Percentiles rank a stretch among this genome's conserved stretches.
Conservation (phyloP, 2,329 filamentous ascomycete genomes). For the Colletotrichum chrysophilum region DNA sequence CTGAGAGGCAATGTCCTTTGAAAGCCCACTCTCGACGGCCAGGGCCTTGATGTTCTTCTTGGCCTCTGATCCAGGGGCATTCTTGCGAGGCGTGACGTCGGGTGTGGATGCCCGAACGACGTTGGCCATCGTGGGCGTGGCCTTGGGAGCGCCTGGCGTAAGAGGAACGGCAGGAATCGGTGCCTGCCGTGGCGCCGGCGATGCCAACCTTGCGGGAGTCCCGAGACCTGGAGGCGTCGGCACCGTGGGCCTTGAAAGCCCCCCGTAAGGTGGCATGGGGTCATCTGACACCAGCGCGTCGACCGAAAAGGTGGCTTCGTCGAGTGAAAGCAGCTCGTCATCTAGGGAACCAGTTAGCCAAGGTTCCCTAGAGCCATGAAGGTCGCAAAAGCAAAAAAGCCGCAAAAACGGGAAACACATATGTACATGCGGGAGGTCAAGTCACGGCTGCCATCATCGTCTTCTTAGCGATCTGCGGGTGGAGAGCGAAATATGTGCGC, state of each 20-base stretch:
- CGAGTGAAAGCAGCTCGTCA: constrained; percentile 65
- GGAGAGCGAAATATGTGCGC: constrained; percentile 33
- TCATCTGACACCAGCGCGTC: constrained; percentile 73
- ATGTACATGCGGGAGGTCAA: constrained; percentile 53
- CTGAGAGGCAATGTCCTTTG: constrained; percentile 49
- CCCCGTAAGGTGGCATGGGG: constrained; percentile 20
- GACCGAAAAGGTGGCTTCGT: constrained; percentile 67
- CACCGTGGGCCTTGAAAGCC: neutral
- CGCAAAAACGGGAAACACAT: constrained; percentile 26
- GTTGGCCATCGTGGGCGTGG: constrained; percentile 29
- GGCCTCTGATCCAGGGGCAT: constrained; percentile 35
- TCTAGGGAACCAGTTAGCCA: constrained; percentile 59
- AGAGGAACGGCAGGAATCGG: constrained; percentile 19
- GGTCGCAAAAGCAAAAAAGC: constrained; percentile 14
- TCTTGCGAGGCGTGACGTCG: constrained; percentile 34
- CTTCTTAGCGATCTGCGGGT: constrained; percentile 48
- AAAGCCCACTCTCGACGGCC: constrained; percentile 49
- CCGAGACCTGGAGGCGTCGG: constrained; percentile 45
- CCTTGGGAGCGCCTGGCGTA: constrained; percentile 2
- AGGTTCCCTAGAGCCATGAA: constrained; percentile 18
- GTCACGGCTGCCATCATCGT: constrained; percentile 67
- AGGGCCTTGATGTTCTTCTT: constrained; percentile 51
- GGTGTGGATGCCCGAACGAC: constrained; percentile 30
- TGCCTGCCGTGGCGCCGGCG: constrained; percentile 27
- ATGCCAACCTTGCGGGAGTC: constrained; percentile 41